Base-by-base conservation (phyloP, 2,329 filamentous ascomycete genomes). In the Diaporthe sp. region DNA sequence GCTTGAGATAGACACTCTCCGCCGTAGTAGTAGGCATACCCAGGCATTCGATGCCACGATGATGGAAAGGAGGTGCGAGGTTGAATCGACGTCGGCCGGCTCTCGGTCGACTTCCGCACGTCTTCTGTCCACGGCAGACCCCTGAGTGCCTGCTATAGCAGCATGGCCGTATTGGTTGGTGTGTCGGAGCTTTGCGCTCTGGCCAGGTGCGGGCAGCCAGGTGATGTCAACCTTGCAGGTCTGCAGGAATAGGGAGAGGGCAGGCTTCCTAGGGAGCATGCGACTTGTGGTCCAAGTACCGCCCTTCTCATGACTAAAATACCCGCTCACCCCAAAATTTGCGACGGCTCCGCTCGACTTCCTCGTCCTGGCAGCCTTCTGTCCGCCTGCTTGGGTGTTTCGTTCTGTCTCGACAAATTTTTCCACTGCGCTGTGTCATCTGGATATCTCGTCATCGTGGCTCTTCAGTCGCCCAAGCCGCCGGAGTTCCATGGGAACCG, bases 271-370 rank as follows among this genome's bases (percentile, higher is more conserved):
- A 53, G 46, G 62, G 71, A 59, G 71, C 71, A 59, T 22, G 46
- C 39, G 46, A 76, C 75, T 70, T 76, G 53, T 25, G 39, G 51
- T 55, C 15, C 68, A 72, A 55, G 75, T 75, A 75, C 73, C 69
- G 49, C 67, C 55, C 58, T 49, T 74, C 68, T 62, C 73, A 61
- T 65, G 68, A 75, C 73, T 73, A 68, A 75, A 73, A 65, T 69
- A 71, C 67, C 73, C 75, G 75, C 73, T 67, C 73, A 68, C 69
- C 69, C 73, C 69, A 75, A 76, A 73, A 62, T 75, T 75, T 75
- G 61, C 73, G 59, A 58, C 72, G 75, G 71, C 75, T 76, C 75
- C 75, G 75, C 75, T 76, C 75, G 49, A 55, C 51, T 53, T 67
- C 69, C 61, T 74, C 73, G 59, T 70, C 55, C 37, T 75, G 59